A percentile compares a stretch with the other conserved stretches of the same genome.
Evolutionary conservation across 1,139 yeast species (phyloP).

Genomic region (Debaryomycetaceae sp.): DNA sequence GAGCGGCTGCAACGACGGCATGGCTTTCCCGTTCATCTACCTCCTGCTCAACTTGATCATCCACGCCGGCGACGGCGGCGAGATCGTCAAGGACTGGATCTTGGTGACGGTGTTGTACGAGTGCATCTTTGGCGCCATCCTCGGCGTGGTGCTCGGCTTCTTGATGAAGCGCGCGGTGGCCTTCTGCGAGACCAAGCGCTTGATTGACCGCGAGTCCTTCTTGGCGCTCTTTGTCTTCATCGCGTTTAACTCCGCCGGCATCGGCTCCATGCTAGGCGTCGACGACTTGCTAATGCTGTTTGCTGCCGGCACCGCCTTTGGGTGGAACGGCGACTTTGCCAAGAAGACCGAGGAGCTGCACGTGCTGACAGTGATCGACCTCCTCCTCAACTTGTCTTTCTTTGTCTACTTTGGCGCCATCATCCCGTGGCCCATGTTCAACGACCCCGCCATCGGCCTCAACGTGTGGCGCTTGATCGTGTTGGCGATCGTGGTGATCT

Average conservation of each 20-base stretch:
- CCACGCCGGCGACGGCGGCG: conserved; percentile 60
- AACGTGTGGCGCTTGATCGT: conserved; percentile 81
- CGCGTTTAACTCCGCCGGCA: conserved; percentile 87
- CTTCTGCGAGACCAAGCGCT: conserved; percentile 67
- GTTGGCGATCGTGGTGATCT: conserved; percentile 76
- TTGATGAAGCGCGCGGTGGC: conserved; percentile 68
- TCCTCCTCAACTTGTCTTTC: conserved; percentile 77
- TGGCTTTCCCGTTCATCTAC: conserved; percentile 94
- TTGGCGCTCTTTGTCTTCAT: conserved; percentile 84
- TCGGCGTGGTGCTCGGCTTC: conserved; percentile 80
- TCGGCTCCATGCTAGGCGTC: conserved; percentile 87
- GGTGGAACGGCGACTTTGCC: conserved; percentile 96
- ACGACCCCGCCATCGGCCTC: conserved; percentile 60
- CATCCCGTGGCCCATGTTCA: conserved; percentile 87
- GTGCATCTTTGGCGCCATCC: conserved; percentile 75
- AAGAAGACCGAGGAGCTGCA: conserved; percentile 85
- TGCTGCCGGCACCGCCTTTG: conserved; percentile 93
- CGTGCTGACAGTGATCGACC: conserved; percentile 88
- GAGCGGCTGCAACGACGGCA: conserved; percentile 96
- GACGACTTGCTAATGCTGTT: conserved; percentile 92
- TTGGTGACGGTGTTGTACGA: conserved; percentile 79
- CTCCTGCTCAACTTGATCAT: conserved; percentile 66
- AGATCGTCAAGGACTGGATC: conserved; percentile 82
- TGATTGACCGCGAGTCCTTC: conserved; percentile 91
- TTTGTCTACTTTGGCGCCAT: conserved; percentile 94